Base-by-base conservation (phyloP, 495 filamentous ascomycete genomes). In the Penicillium pancosmium region DNA sequence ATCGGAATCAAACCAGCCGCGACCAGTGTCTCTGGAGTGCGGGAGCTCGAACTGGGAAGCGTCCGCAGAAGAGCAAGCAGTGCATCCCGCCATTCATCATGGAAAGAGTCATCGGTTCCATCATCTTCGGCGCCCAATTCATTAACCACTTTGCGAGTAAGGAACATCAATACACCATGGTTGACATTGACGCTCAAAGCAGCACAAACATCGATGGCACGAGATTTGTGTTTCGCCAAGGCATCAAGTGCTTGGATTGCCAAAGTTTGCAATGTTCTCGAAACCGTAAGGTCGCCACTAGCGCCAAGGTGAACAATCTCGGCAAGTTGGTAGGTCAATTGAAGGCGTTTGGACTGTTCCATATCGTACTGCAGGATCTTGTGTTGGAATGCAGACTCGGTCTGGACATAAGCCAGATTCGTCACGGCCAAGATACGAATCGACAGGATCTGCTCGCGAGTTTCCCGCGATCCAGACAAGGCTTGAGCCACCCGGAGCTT, bases 101-200 rank as follows among this genome's bases (percentile, higher is more conserved):
- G 78, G 54, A 84, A 85, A 36, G 74, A 69, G 63, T 86, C 82
- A 56, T 86, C 84, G 11, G 78, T 74, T 12, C 76, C 75, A 41
- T 84, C 78, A 49, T 82, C 78, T 46, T 89, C 84, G 9, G 74
- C 75, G 38, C 80, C 82, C 73, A 98, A 85, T 60, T 91, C 88
- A 21, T 88, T 90, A 54, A 97, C 90, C 11, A 91, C 88, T 69
- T 93, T 97, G 50, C 93, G 86, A 34, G 96, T 86, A 57, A 96
- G 80, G 68, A 98, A 97, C 68, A 97, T 87, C n/a, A 99, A 82
- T 15, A 98, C 87, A 13, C 95, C 95, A 63, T 99, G 95, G 67
- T 93, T 98, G 54, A 97, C 92, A 71, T 94, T 94, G 55, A 92
- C 89, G 67, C 88, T 93, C 21, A 99, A 77, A 31, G 93, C 93